phyloP scores from a whole-genome alignment of 108 stramenopile genomes.

The Schizochytrium sp. region DNA sequence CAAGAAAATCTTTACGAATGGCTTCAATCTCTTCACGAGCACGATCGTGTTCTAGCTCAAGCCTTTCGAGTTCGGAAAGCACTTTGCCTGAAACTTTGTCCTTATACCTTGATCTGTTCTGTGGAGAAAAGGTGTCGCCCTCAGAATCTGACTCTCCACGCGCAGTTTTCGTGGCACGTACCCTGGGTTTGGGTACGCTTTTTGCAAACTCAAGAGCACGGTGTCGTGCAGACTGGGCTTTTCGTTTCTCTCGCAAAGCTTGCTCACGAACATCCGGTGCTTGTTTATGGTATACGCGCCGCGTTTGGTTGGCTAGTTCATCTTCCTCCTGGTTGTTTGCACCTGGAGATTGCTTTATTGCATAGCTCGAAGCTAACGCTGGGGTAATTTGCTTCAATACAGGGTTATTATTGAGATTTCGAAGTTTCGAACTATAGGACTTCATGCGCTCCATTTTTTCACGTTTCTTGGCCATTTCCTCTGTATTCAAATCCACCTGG shows the following conservation, averaged over 20 bases:
- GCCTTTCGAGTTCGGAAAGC: constrained; percentile 35
- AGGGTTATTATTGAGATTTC: not conserved
- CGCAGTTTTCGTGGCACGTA: not conserved
- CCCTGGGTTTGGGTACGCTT: constrained; percentile 62
- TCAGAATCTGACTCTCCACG: not conserved
- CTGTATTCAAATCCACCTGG: constrained; percentile 67
- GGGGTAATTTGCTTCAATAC: not conserved
- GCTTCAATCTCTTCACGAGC: constrained; percentile 31
- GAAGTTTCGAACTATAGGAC: constrained; percentile 63
- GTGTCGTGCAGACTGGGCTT: constrained; percentile 51
- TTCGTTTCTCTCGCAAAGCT: constrained; percentile 35
- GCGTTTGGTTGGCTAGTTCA: not conserved
- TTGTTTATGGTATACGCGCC: not conserved
- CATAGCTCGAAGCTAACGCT: not conserved
- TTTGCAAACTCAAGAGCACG: constrained; percentile 66
- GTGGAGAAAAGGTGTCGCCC: too few relatives aligned
- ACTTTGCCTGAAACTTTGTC: not conserved
- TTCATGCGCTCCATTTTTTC: constrained; percentile 65
- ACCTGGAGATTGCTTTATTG: too few relatives aligned
- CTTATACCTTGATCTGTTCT: too few relatives aligned
- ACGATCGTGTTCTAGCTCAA: constrained; percentile 51
- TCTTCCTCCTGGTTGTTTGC: constrained; percentile 30
- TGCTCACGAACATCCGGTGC: not conserved
- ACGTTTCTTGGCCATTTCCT: constrained; percentile 65
- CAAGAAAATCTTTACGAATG: not conserved